These are phyloP conservation scores for Tilletia walkeri DNA, from an alignment of 1,284 basidiomycete species.

Conservation along the genomic window DNA sequence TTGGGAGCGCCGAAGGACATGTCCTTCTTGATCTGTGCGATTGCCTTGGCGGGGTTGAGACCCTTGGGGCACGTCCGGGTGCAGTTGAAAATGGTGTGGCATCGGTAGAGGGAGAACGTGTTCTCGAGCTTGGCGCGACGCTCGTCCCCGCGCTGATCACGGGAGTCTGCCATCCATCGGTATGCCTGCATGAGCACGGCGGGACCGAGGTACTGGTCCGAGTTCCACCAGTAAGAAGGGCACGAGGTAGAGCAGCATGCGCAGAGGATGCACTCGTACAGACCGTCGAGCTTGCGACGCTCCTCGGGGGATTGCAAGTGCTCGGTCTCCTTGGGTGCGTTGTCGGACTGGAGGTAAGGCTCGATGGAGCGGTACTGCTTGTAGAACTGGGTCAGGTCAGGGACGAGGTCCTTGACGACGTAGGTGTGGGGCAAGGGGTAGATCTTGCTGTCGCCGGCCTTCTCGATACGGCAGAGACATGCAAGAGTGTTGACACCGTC, in stretches of 20 bases:
- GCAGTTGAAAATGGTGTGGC: conserved; percentile 90
- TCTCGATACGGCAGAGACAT: conserved; percentile 94
- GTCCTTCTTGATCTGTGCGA: conserved; percentile 46
- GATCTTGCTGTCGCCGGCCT: conserved; percentile 74
- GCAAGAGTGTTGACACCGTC: conserved; percentile 93
- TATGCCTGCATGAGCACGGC: conserved; percentile 81
- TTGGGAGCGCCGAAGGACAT: conserved; percentile 13
- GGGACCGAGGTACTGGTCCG: conserved; percentile 95
- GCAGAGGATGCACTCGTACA: conserved; percentile 72
- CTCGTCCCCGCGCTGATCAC: conserved; percentile 76
- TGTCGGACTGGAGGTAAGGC: conserved; percentile 55
- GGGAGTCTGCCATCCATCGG: conserved; percentile 95
- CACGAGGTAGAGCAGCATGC: conserved; percentile 87
- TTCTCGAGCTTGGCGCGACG: conserved; percentile 92
- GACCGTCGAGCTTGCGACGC: conserved; percentile 89
- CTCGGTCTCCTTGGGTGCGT: conserved; percentile 63
- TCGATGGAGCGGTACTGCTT: conserved; percentile 99
- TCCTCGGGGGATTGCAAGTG: conserved; percentile 87
- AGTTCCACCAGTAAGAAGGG: conserved; percentile 95
- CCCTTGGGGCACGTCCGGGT: conserved; percentile 92
- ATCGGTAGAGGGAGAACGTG: conserved; percentile 80
- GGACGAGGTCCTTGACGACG: conserved; percentile 97
- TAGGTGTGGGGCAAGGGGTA: conserved; percentile 99
- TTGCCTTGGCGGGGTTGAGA: conserved; percentile 65
- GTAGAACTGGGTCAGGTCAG: conserved; percentile 82